These are phyloP conservation scores for Calamus simplicifolius DNA, from an alignment of 176 grass and related monocot species.

Conservation along the genomic window DNA sequence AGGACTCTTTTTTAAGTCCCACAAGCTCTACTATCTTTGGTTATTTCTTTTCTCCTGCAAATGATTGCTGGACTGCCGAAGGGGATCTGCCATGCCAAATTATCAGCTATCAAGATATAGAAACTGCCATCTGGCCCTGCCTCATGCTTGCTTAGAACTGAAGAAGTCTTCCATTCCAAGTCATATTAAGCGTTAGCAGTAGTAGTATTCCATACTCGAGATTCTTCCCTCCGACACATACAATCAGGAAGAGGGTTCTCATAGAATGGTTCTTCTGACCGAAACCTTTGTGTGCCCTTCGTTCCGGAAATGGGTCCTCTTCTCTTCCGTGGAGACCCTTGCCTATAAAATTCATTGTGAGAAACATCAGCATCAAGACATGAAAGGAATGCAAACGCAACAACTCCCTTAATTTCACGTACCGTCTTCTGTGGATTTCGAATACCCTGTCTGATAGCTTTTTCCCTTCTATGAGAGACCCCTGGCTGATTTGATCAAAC, in stretches of 20 bases:
- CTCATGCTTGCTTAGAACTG: too few species aligned
- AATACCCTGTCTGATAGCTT: slow-evolving; percentile 44
- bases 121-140: too few species aligned
- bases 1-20: too few species aligned
- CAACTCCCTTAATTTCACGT: background rate
- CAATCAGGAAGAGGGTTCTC: slow-evolving; percentile 97
- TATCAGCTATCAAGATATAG: too few species aligned
- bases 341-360: slow-evolving; percentile 31
- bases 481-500: slow-evolving; percentile 62
- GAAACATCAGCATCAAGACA: background rate
- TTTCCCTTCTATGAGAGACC: slow-evolving; percentile 50
- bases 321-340: slow-evolving; percentile 75
- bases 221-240: slow-evolving; percentile 38
- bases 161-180: too few species aligned
- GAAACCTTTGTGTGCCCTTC: slow-evolving; percentile 67
- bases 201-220: slow-evolving; percentile 14
- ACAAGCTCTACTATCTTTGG: too few species aligned
- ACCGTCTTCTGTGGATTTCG: slow-evolving; percentile 84
- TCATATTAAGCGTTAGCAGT: background rate
- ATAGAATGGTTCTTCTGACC: slow-evolving; percentile 92
- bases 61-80: too few species aligned
- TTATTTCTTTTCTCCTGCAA: too few species aligned
- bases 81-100: too few species aligned
- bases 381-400: background rate
- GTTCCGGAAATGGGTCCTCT: slow-evolving; percentile 72